Evolutionary conservation across 352 stramenopile species (phyloP), one percentile per base, ranked within the genome.

Genomic region (Globisporangium paroecandrum): DNA sequence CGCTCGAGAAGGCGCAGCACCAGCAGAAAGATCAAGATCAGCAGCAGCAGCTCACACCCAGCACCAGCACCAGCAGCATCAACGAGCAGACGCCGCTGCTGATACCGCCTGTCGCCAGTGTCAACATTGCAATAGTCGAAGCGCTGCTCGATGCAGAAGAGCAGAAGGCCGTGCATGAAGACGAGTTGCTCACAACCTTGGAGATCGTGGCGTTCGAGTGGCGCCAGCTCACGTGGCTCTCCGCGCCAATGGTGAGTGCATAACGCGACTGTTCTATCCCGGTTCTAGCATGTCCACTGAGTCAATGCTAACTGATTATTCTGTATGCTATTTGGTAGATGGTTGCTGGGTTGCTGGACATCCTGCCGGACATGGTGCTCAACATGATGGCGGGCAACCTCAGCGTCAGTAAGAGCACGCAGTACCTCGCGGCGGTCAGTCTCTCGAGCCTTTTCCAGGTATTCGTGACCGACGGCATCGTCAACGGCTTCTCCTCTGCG

Each of bases 371-470:
- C 49, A 75, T 73, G 8, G 54, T 82, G 25, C 69, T 81, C 7
- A 65, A 27, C 25, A 82, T 86, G 65, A 78, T 81, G 72, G 65
- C 74, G 2, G 71, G 74, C 5, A 75, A 71, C 62, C 64, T 72
- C 66, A 81, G 55, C 49, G 65, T 57, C 12, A 12, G 29, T 2
- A 47, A 67, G 58, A 85, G 79, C 71, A 85, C 77, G 62, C 66
- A 76, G 20, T 73, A 80, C 47, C 68, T 85, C 25, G 69, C 76
- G 2, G 71, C 65, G 34, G 57, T 77, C 49, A 66, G 61, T 64
- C 64, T 65, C 64, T 64, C 46, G 8, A 57, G 18, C 12, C 51
- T 77, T 25, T 71, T 75, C 53, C 56, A 73, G 12, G 53, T 59
- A 4, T 64, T 81, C 22, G 15, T 78, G 4, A 65, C 63, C 1